phyloP scores from a whole-genome alignment of 2,329 filamentous ascomycete genomes.

The Pseudogymnoascus sp. region DNA sequence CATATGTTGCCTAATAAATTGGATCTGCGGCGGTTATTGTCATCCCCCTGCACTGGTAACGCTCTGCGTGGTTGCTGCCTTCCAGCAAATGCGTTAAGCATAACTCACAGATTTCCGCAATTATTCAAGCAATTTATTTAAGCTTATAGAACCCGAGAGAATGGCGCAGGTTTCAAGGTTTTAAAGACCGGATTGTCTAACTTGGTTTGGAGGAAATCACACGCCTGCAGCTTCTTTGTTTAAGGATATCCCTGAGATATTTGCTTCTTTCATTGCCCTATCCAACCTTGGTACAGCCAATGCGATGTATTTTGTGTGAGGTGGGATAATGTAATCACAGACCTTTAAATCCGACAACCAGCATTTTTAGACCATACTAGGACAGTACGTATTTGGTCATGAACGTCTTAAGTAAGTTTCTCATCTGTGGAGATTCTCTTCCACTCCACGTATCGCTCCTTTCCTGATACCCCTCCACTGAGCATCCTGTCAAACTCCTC shows the following conservation, averaged over 20 bases:
- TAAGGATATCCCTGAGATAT: not conserved
- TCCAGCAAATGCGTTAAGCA: not conserved
- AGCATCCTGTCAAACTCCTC: conserved; percentile 27
- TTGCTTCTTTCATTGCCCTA: not conserved
- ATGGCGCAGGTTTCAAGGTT: not conserved
- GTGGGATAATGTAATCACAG: not conserved
- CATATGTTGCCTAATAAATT: not conserved
- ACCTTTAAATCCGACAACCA: not conserved
- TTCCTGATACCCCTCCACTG: conserved; percentile 10
- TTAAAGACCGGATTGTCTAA: not conserved
- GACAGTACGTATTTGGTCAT: not conserved
- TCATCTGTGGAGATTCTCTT: conserved; percentile 13
- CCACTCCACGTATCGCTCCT: conserved; percentile 30
- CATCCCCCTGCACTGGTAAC: not conserved
- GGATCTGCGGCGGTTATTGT: not conserved
- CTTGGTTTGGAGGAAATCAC: not conserved
- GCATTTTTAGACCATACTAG: not conserved
- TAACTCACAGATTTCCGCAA: not conserved
- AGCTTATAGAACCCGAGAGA: not conserved
- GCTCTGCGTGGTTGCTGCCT: not conserved
- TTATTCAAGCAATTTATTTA: not conserved
- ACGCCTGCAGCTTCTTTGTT: not conserved
- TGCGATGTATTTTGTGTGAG: not conserved
- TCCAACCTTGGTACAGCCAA: not conserved
- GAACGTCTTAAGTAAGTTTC: not conserved